Base-by-base conservation (phyloP, 768 basidiomycete species). In the Russula virescens region DNA sequence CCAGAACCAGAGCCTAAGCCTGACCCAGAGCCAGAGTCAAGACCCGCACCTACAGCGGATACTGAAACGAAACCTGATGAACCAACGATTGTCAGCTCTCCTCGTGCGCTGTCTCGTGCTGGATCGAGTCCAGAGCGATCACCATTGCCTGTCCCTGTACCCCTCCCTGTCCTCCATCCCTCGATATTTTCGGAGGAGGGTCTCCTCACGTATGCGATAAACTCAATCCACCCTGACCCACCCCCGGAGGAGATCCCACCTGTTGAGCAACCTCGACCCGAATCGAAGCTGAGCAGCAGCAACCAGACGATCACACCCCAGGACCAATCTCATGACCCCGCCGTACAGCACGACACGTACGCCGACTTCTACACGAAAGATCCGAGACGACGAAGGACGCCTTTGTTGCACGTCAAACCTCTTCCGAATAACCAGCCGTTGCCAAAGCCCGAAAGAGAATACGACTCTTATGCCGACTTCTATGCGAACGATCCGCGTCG, bases 301-400 rank as follows among this genome's bases (percentile, higher is more conserved):
- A 60, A 64, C 38, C 58, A 64, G 14, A 64, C 63, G 13, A 14
- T 63, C 43, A 66, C 46, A 26, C 52, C 65, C 13, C 45, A 26
- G n/a, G 56, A 23, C 38, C 7, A 8, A 9, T 26, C 56, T 13
- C 25, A 55, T n/a, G 49, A 59, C 40, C 47, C 58, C 9, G 53
- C 52, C 6, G 52, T 50, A 16, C 58, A 60, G 14, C 55, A 55
- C 54, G 48, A 66, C 31, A 60, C 58, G 3, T 66, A 64, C 45
- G 62, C 58, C 6, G 65, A 66, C 54, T 64, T 66, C 13, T 66
- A 52, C 28, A n/a, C 63, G 19, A 59, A 53, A 10, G 65, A 66
- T 23, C 58, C 65, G 8, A 42, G 65, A 8, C 54, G 63, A 42
- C 61, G 61, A 5, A 58, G 38, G 25, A 65, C 57, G 0, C 63